These are phyloP conservation scores for Pseudevernia furfuracea DNA, from an alignment of 495 filamentous ascomycete species.

Conservation along the genomic window DNA sequence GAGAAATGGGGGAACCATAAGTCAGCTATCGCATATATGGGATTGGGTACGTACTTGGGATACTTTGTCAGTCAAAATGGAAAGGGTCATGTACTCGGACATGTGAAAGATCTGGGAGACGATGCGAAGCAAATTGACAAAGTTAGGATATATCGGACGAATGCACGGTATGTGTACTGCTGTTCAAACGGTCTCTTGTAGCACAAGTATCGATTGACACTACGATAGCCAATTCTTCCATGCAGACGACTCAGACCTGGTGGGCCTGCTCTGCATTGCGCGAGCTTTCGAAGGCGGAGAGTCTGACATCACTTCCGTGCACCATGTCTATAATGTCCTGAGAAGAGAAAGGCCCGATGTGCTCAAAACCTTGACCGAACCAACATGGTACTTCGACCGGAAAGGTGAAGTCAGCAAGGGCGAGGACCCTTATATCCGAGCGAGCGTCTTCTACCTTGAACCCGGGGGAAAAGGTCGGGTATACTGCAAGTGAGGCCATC, in stretches of 20 bases:
- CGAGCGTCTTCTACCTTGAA: constrained; percentile 61
- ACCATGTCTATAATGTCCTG: constrained; percentile 76
- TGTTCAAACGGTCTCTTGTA: not conserved
- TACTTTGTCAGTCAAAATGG: constrained; percentile 83
- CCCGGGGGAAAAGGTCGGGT: constrained; percentile 41
- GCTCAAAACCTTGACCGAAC: constrained; percentile 60
- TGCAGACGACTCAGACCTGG: constrained; percentile 72
- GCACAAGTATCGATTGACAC: not conserved
- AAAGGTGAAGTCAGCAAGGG: constrained; percentile 75
- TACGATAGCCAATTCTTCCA: constrained; percentile 62
- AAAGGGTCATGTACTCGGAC: constrained; percentile 79
- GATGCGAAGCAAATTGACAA: constrained; percentile 71
- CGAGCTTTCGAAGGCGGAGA: constrained; percentile 76
- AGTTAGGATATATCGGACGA: constrained; percentile 83
- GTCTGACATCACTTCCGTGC: constrained; percentile 69
- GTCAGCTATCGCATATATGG: constrained; percentile 82
- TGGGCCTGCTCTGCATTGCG: constrained; percentile 77
- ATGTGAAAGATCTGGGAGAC: constrained; percentile 85
- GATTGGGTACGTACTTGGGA: constrained; percentile 76
- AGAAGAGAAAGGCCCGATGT: constrained; percentile 71
- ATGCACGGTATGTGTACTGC: constrained; percentile 53
- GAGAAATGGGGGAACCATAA: constrained; percentile 69
- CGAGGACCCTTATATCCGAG: constrained; percentile 67
- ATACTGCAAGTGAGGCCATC: constrained; percentile 43
- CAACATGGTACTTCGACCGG: constrained; percentile 90